Evolutionary conservation across 805 yeast genomes (phyloP).

Genomic region (Kazachstania viticola): DNA sequence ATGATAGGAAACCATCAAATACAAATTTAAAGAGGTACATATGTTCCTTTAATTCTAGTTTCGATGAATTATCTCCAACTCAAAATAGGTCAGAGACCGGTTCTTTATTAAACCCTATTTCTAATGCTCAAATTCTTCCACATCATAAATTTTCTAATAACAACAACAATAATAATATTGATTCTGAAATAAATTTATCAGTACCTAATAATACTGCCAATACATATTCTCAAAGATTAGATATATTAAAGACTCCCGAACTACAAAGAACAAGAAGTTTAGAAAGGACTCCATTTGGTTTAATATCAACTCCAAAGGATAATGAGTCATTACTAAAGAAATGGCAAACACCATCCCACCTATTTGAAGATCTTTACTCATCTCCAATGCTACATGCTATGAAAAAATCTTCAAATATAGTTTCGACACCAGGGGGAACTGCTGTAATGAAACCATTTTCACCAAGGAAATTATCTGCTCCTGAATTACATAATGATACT

Average conservation of each 20-base stretch:
- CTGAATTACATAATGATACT: constrained; percentile 4
- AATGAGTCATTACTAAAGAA: constrained; percentile 13
- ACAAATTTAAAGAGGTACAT: constrained; percentile 19
- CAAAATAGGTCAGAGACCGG: constrained; percentile 1
- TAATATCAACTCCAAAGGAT: constrained; percentile 17
- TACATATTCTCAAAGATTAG: constrained; percentile 1
- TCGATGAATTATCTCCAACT: constrained; percentile 22
- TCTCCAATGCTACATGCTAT: constrained; percentile 23
- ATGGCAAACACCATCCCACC: constrained; percentile 27
- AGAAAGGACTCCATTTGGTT: constrained; percentile 17
- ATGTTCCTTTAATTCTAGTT: constrained; percentile 26
- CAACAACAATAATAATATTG: no score
- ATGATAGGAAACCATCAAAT: constrained; percentile 1
- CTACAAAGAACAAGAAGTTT: constrained; percentile 7
- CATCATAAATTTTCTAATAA: no score
- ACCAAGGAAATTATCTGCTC: constrained; percentile 8
- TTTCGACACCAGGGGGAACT: constrained; percentile 11
- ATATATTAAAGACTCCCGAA: constrained; percentile 15
- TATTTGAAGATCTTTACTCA: constrained; percentile 24
- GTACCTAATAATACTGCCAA: background rate
- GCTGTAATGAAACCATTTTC: constrained; percentile 8
- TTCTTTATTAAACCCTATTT: constrained; percentile 2
- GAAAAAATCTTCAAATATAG: constrained; percentile 9
- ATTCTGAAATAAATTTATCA: no score
- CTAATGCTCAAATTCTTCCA: background rate